Evolutionary conservation across 176 grass and related monocot species (phyloP).

Genomic region (Tillandsia leiboldiana): DNA sequence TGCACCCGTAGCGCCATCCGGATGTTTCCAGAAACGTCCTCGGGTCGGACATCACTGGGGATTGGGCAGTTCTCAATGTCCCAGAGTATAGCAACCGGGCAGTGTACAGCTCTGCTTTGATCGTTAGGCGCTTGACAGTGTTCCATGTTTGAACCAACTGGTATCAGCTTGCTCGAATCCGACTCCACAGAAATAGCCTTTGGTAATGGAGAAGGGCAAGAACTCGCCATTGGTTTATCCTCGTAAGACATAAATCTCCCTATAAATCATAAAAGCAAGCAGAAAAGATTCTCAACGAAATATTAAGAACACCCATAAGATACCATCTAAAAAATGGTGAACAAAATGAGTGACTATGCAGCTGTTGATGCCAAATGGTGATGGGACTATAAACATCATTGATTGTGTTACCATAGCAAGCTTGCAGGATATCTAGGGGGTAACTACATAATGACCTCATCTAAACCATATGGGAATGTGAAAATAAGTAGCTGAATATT

Average conservation of each 20-base stretch:
- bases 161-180: constrained; percentile 25
- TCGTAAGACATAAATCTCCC: constrained; percentile 42
- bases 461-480: too few relatives aligned
- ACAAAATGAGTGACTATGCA: too few relatives aligned
- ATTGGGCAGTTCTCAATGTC: constrained; percentile 94
- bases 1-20: constrained; percentile 67
- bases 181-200: constrained; percentile 29
- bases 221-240: constrained; percentile 51
- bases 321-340: too few relatives aligned
- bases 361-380: too few relatives aligned
- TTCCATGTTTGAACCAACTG: constrained; percentile 27
- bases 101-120: constrained; percentile 28
- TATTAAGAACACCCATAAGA: too few relatives aligned
- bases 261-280: constrained; percentile 21
- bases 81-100: constrained; percentile 84
- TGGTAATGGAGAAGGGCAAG: constrained; percentile 31
- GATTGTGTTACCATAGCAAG: too few relatives aligned
- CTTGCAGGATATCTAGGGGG: too few relatives aligned
- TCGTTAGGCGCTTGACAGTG: constrained; percentile 29
- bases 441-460: too few relatives aligned
- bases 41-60: constrained; percentile 74
- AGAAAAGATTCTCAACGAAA: not conserved
- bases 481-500: too few relatives aligned
- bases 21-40: constrained; percentile 81
- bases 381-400: too few relatives aligned